Evolutionary conservation across 106 monocot genomes (phyloP).

Genomic region (Acorus calamus): DNA sequence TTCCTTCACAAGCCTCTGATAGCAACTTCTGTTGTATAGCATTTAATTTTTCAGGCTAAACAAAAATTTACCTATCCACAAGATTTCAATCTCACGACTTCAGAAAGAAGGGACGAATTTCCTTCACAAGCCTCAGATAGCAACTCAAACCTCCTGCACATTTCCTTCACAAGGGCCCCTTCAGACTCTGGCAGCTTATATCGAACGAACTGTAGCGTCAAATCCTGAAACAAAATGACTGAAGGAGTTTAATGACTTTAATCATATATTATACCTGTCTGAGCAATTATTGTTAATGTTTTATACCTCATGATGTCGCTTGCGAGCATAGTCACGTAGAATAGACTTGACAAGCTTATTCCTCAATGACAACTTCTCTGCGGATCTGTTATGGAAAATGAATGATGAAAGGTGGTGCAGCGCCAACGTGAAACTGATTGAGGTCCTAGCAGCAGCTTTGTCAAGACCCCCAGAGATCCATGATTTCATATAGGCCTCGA

Average conservation of each 20-base stretch:
- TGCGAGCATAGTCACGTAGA: conserved; percentile 55
- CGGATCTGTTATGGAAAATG: conserved; percentile 31
- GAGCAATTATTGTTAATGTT: too few species aligned
- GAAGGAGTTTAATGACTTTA: background rate
- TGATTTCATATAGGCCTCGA: conserved; percentile 76
- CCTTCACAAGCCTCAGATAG: conserved; percentile 68
- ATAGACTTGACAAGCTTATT: conserved; percentile 71
- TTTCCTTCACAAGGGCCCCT: conserved; percentile 24
- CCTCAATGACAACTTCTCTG: conserved; percentile 30
- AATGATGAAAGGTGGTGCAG: conserved; percentile 70
- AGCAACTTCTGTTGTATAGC: too few species aligned
- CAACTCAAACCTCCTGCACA: conserved; percentile 33
- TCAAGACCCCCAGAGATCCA: conserved; percentile 75
- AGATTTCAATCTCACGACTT: conserved; percentile 43
- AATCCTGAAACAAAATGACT: conserved; percentile 36
- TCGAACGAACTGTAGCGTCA: conserved; percentile 40
- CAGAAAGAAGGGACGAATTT: conserved; percentile 57
- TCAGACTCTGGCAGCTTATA: conserved; percentile 24
- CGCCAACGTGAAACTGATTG: conserved; percentile 52
- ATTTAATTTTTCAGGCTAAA: too few species aligned
- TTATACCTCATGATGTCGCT: conserved; percentile 48
- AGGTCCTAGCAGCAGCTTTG: conserved; percentile 50
- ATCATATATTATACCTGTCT: too few species aligned
- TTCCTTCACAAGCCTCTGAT: too few species aligned
- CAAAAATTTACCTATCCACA: background rate